Evolutionary conservation across 2,329 filamentous ascomycete genomes (phyloP).

Genomic region (Alternaria gansuensis): DNA sequence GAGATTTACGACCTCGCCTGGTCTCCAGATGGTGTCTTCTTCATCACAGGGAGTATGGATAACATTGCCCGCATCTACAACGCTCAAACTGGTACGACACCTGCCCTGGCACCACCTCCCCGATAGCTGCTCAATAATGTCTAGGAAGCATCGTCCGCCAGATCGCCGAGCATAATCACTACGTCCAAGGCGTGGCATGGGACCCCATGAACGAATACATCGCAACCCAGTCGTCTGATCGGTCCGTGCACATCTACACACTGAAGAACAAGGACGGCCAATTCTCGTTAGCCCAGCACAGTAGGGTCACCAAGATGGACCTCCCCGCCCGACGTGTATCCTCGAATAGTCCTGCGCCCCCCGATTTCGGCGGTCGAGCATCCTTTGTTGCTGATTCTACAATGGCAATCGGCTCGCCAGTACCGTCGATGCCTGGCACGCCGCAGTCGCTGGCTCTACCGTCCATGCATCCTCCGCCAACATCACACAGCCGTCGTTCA

Average conservation of each 20-base stretch:
- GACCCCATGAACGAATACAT: constrained; percentile 98
- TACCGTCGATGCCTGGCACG: constrained; percentile 90
- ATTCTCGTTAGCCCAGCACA: constrained; percentile 80
- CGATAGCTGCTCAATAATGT: constrained; percentile 28
- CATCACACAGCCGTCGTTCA: constrained; percentile 91
- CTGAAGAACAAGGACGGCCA: constrained; percentile 96
- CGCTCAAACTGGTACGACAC: constrained; percentile 77
- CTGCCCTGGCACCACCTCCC: constrained; percentile 17
- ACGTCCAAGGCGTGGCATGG: constrained; percentile 98
- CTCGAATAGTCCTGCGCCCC: constrained; percentile 89
- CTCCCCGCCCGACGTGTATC: constrained; percentile 90
- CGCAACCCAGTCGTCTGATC: constrained; percentile 96
- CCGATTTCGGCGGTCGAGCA: constrained; percentile 75
- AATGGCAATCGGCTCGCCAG: constrained; percentile 75
- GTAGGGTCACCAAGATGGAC: constrained; percentile 89
- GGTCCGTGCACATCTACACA: constrained; percentile 96
- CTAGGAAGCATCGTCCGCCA: constrained; percentile 71
- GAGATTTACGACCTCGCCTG: constrained; percentile 99
- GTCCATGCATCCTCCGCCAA: constrained; percentile 89
- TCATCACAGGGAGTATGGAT: constrained; percentile 99
- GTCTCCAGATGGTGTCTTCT: constrained; percentile 96
- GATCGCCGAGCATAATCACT: constrained; percentile 97
- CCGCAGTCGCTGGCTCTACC: constrained; percentile 87
- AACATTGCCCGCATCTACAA: constrained; percentile 98
- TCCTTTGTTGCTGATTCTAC: constrained; percentile 67